Percentiles rank a stretch among this genome's conserved stretches.
phyloP scores from a whole-genome alignment of 352 stramenopile species.

The Stramenopiles sp. region DNA sequence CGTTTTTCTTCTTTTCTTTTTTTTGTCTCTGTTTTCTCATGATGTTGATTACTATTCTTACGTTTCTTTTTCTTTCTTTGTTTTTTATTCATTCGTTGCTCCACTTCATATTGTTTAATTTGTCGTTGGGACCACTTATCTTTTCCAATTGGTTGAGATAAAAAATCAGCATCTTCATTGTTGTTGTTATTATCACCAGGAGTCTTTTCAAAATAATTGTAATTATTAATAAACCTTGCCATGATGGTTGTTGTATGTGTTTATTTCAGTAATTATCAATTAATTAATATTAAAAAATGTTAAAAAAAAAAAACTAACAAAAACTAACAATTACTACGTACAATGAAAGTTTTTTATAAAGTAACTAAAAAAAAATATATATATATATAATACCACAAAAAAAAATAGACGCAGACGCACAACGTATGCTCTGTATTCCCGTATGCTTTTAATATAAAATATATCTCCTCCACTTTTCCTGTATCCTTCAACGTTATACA shows the following conservation, averaged over 20 bases:
- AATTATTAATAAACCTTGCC: neutral
- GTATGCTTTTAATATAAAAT: no score
- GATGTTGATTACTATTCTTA: neutral
- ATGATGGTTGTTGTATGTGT: neutral
- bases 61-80: neutral
- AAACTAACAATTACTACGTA: neutral
- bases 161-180: neutral
- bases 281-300: neutral
- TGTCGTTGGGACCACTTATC: constrained; percentile 3
- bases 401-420: no score
- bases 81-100: neutral
- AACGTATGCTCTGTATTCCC: no score
- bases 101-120: constrained; percentile 1
- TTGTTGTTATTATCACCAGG: neutral
- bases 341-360: no score
- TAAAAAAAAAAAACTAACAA: neutral
- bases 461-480: no score
- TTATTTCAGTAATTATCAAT: neutral
- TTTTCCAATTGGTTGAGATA: neutral
- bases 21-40: neutral
- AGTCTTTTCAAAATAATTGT: neutral
- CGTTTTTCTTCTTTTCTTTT: neutral
- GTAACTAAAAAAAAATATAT: no score
- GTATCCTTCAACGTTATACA: no score
- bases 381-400: no score